phyloP scores from a whole-genome alignment of 1,284 basidiomycete genomes.

The Fomitopsis palustris region DNA sequence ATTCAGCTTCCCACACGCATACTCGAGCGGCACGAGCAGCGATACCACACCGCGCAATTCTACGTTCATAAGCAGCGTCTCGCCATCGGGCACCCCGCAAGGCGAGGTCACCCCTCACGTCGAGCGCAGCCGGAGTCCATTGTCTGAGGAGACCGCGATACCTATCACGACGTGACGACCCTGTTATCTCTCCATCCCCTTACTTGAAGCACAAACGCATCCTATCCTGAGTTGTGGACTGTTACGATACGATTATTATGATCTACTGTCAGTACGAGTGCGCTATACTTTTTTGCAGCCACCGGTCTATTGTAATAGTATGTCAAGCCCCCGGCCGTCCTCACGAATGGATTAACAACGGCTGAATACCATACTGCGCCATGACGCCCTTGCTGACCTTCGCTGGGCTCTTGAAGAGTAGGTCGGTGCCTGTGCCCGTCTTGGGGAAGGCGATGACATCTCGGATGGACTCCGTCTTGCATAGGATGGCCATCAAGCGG shows the following conservation, averaged over 20 bases:
- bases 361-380: slow-evolving; percentile 58
- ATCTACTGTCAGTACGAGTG: neutral
- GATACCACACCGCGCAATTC: slow-evolving; percentile 49
- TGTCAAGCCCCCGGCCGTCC: neutral
- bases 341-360: slow-evolving; percentile 10
- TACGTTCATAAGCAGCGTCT: slow-evolving; percentile 31
- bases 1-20: slow-evolving; percentile 31
- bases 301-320: neutral
- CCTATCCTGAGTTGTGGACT: neutral
- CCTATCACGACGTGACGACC: slow-evolving; percentile 7
- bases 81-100: slow-evolving; percentile 17
- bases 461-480: slow-evolving; percentile 79
- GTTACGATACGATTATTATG: neutral
- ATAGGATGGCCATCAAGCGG: slow-evolving; percentile 87
- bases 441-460: slow-evolving; percentile 98
- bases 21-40: slow-evolving; percentile 25
- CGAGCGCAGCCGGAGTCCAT: slow-evolving; percentile 27
- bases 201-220: neutral
- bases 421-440: slow-evolving; percentile 79
- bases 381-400: slow-evolving; percentile 53
- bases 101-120: slow-evolving; percentile 14
- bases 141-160: slow-evolving; percentile 25
- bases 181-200: neutral
- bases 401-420: slow-evolving; percentile 86
- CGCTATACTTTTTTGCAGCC: neutral